A percentile compares a stretch with the other conserved stretches of the same genome.
Conservation (phyloP, 495 filamentous ascomycete genomes). For the Tricharina praecox region DNA sequence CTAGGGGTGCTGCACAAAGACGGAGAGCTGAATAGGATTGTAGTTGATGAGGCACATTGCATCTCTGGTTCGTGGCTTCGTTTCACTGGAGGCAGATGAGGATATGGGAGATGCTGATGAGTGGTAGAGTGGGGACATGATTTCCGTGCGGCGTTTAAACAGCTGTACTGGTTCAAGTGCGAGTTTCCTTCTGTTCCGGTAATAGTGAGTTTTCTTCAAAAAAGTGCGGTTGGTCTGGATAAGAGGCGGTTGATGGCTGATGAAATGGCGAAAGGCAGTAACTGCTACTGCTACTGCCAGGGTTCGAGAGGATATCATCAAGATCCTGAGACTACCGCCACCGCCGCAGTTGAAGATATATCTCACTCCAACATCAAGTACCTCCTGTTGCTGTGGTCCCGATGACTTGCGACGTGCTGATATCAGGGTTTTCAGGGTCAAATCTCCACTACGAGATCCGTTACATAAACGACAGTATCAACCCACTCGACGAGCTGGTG, state of each 20-base stretch:
- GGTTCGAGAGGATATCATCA: slow-evolving; percentile 65
- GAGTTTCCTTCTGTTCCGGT: slow-evolving; percentile 70
- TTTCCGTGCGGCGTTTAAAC: slow-evolving; percentile 81
- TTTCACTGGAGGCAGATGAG: too few species aligned
- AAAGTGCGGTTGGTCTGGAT: too few species aligned
- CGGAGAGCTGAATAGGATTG: slow-evolving; percentile 66
- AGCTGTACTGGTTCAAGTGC: slow-evolving; percentile 71
- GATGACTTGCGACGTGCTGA: not conserved
- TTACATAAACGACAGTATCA: slow-evolving; percentile 60
- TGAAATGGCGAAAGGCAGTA: too few species aligned
- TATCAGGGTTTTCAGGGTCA: slow-evolving; percentile 31
- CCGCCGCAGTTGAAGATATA: slow-evolving; percentile 48
- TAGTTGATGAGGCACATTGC: slow-evolving; percentile 79
- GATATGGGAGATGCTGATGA: too few species aligned
- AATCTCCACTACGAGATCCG: slow-evolving; percentile 88
- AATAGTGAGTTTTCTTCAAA: slow-evolving; percentile 29
- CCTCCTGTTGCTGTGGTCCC: not conserved
- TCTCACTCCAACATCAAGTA: slow-evolving; percentile 57
- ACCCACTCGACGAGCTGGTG: slow-evolving; percentile 52
- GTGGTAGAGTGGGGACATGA: slow-evolving; percentile 93
- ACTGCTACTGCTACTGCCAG: slow-evolving; percentile 75
- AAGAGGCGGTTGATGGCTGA: too few species aligned
- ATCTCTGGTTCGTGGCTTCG: slow-evolving; percentile 50
- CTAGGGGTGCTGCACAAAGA: slow-evolving; percentile 61
- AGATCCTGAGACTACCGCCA: slow-evolving; percentile 44